These are phyloP conservation scores for Trichosporon sp. DNA, from an alignment of 1,284 basidiomycete genomes.

Conservation along the genomic window DNA sequence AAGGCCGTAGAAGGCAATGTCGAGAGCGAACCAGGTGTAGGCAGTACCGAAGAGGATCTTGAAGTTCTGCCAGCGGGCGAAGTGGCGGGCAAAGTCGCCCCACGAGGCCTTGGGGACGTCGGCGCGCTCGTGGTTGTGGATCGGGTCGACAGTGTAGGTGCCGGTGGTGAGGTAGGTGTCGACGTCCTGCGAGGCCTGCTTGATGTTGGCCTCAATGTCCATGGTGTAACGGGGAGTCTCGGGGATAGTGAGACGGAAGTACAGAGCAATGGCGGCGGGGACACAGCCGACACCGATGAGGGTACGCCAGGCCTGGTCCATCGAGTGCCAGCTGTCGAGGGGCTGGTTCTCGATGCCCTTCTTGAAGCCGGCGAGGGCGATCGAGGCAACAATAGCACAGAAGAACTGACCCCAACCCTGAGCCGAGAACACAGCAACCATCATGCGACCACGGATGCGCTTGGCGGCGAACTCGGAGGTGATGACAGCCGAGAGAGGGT, in stretches of 20 bases:
- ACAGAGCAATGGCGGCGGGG: conserved; percentile 49
- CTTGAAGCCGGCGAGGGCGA: conserved; percentile 67
- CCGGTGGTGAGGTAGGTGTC: conserved; percentile 57
- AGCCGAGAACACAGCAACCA: conserved; percentile 51
- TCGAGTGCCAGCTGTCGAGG: conserved; percentile 36
- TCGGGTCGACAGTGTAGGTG: conserved; percentile 55
- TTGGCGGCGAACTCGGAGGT: conserved; percentile 67
- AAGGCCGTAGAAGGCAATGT: conserved; percentile 76
- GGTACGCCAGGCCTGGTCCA: conserved; percentile 53
- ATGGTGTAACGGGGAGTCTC: conserved; percentile 73
- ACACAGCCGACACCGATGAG: conserved; percentile 52
- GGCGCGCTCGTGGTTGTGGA: conserved; percentile 56
- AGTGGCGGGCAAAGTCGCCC: conserved; percentile 57
- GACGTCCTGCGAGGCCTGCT: conserved; percentile 64
- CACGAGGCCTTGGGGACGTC: conserved; percentile 61
- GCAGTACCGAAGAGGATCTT: conserved; percentile 51
- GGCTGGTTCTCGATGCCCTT: conserved; percentile 54
- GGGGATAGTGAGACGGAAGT: conserved; percentile 52
- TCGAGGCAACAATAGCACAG: conserved; percentile 64
- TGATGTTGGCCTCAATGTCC: conserved; percentile 78
- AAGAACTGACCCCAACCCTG: conserved; percentile 56
- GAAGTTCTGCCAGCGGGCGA: conserved; percentile 51
- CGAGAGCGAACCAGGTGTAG: conserved; percentile 62
- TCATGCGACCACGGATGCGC: conserved; percentile 56
- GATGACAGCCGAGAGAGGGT: conserved; percentile 54